A percentile compares a stretch with the other conserved stretches of the same genome.
Evolutionary conservation across 129 eudicot genomes (phyloP).

Genomic region (Pulicaria dysenterica): DNA sequence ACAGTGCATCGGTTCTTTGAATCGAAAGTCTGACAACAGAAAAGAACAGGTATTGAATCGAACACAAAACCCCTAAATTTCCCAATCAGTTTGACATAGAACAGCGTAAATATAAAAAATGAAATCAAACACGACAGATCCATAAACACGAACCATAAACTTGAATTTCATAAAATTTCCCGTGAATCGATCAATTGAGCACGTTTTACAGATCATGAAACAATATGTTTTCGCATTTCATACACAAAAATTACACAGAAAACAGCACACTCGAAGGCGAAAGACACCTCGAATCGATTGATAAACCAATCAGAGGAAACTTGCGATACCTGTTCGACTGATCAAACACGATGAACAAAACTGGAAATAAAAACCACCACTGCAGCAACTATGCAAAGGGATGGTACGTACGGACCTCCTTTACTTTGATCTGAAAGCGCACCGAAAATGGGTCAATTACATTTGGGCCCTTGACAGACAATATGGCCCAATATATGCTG

Average conservation of each 20-base stretch:
- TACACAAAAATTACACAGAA: neutral
- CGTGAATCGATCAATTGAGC: conserved; percentile 1
- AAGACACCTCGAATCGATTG: neutral
- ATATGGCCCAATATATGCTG: neutral
- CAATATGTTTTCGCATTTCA: neutral
- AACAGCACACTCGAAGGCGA: neutral
- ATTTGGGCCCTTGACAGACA: neutral
- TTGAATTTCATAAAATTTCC: neutral
- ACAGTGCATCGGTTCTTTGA: neutral
- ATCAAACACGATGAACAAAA: conserved; percentile 11
- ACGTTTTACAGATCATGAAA: conserved; percentile 22
- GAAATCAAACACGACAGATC: conserved; percentile 8
- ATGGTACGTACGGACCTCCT: conserved; percentile 1
- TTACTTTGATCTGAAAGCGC: neutral
- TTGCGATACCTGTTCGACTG: conserved; percentile 24
- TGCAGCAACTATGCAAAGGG: conserved; percentile 22
- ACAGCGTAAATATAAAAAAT: neutral
- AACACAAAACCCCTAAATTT: conserved; percentile 29
- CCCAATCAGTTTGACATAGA: conserved; percentile 15
- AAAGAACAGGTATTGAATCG: neutral
- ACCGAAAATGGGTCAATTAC: neutral
- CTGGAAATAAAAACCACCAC: neutral
- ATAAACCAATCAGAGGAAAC: neutral
- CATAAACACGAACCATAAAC: neutral
- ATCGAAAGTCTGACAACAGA: neutral